Evolutionary conservation across 768 basidiomycete genomes (phyloP), one percentile per base, ranked within the genome.

Genomic region (Lactifluus echinatus): DNA sequence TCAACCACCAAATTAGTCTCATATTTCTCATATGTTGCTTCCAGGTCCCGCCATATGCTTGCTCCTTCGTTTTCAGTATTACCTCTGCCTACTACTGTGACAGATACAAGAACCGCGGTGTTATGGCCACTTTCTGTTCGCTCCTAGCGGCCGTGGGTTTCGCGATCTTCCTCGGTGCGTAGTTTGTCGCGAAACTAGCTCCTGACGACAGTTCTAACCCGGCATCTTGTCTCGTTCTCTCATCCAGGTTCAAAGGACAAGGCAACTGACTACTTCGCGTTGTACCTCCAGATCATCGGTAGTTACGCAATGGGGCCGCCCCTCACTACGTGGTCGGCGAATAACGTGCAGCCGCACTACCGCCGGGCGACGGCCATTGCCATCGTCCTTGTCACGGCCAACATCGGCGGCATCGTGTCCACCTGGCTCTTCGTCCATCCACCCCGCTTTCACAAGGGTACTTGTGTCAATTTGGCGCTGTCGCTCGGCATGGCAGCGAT

Each of bases 281-380:
- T 70, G 19, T 67, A 65, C 53, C 56, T 70, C n/a, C 68, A 69
- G 53, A 65, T 70, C 45, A 65, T 65, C 31, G 69, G 69, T 24
- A 58, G 49, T 14, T 70, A 70, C 39, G 64, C 58, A 21, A 45
- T 63, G 21, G 64, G 69, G n/a, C 66, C 67, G 12, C 43, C 63
- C 34, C 55, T 63, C 28, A 55, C 62, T 15, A 65, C 68, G 7
- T 70, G 67, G 67, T 63, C 58, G 47, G 46, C 68, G 28, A 70
- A 70, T 55, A 70, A 70, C 57, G 60, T 70, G 15, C 66, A 69
- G 26, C 69, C 69, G 6, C 68, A 62, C 61, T 69, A 68, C 61
- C 64, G 66, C 39, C 63, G 69, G n/a, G 65, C 64, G 7, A 68
- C 69, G 3, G 67, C 65, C 12, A 65, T 70, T 49, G 65, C 67